Percentiles rank a stretch among this genome's conserved stretches.
phyloP scores from a whole-genome alignment of 495 filamentous ascomycete genomes.

The Emericellopsis terricola region DNA sequence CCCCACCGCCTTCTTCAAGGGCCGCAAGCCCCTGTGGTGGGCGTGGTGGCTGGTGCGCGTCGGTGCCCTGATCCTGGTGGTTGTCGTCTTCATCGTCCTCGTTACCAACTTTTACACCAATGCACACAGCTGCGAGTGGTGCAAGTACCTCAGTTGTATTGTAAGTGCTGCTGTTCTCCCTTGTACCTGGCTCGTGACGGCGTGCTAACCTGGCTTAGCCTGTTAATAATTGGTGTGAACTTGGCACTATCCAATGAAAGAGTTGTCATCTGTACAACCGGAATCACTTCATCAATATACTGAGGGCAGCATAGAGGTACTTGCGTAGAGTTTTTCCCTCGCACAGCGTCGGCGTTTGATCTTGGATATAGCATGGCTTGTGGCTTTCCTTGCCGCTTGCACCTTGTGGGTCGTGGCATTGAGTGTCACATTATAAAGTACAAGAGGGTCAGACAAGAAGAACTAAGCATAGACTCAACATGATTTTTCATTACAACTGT shows the following conservation, averaged over 20 bases:
- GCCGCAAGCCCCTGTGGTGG: conserved; percentile 89
- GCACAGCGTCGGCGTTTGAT: conserved; percentile 4
- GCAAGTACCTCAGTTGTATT: conserved; percentile 83
- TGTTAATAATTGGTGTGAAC: conserved; percentile 63
- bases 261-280: no score
- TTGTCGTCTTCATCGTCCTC: conserved; percentile 69
- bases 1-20: conserved; percentile 74
- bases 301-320: no score
- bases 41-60: conserved; percentile 84
- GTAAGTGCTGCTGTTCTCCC: conserved; percentile 33
- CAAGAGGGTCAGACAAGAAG: no score
- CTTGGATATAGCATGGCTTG: not conserved
- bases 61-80: conserved; percentile 55
- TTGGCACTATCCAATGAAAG: conserved; percentile 32
- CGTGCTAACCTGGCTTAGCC: conserved; percentile 30
- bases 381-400: no score
- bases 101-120: conserved; percentile 80
- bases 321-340: no score
- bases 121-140: conserved; percentile 66
- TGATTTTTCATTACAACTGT: no score
- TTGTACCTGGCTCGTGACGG: conserved; percentile 1
- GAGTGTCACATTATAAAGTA: no score
- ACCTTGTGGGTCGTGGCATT: no score
- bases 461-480: no score
- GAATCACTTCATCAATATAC: no score